Evolutionary conservation across 345 rosid species (phyloP), one percentile per base, ranked within the genome.

Genomic region (Murraya paniculata): DNA sequence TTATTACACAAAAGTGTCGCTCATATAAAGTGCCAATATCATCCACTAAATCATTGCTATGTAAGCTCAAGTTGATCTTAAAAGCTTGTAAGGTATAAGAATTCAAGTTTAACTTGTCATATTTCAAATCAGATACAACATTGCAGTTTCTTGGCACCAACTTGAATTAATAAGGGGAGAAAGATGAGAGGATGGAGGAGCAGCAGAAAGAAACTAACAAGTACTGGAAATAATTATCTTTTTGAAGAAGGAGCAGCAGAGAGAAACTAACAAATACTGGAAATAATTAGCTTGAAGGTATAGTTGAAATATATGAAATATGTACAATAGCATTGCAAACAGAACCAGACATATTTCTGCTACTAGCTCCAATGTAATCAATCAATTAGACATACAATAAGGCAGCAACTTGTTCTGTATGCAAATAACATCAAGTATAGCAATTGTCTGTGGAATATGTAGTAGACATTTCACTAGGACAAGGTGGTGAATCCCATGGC

Each of bases 381-480:
- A 6, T 61, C 77, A 59, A 45, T 45, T 45, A 45, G 5, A 4
- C 50, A 39, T 72, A 30, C 64, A 16, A 45, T 60, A 70, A 55
- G 31, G 36, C 38, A 75, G 69, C 78, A 76, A 68, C 71, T 74
- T 60, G 31, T 22, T 31, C 10, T 9, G 45, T 10, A 22, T 45
- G 18, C 39, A 36, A 61, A 55, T 48, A 58, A 71, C 82, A 83
- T 83, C 53, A 90, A 76, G 88, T 83, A 71, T 84, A 82, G 85
- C 87, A 86, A 84, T 84, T 88, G 87, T 83, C 82, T 48, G 90
- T 76, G 48, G 95, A 84, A 76, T 85, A 87, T 70, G 88, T 75
- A 28, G 91, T 82, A 55, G 95, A 86, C 57, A 86, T 84, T 73
- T 89, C 88, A 64, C 85, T 85, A 5, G 89, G 91, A 78, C 84